Evolutionary conservation across 2,329 filamentous ascomycete species (phyloP).

Genomic region (Byssochlamys sp.): DNA sequence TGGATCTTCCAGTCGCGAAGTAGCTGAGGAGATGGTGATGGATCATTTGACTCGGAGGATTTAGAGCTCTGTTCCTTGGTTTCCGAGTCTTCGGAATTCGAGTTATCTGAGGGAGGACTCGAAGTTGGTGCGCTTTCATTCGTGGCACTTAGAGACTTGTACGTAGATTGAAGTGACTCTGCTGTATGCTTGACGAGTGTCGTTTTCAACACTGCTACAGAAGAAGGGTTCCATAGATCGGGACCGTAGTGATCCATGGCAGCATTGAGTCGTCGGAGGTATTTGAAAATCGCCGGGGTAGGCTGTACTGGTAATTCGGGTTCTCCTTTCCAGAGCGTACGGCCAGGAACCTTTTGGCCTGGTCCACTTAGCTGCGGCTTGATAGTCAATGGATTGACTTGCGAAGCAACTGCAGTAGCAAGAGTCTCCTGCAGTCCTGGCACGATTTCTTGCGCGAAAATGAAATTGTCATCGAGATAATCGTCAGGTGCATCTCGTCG

Average conservation of each 20-base stretch:
- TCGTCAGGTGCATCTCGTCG: slow-evolving; percentile 53
- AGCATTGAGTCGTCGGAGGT: slow-evolving; percentile 55
- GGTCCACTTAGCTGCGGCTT: slow-evolving; percentile 35
- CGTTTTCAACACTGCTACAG: slow-evolving; percentile 55
- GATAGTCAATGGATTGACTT: slow-evolving; percentile 34
- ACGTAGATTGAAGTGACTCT: slow-evolving; percentile 9
- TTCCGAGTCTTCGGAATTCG: not conserved
- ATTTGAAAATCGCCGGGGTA: slow-evolving; percentile 62
- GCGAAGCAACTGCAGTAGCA: slow-evolving; percentile 42
- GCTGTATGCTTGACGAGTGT: slow-evolving; percentile 44
- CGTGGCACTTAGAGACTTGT: slow-evolving; percentile 13
- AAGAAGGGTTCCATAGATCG: slow-evolving; percentile 71
- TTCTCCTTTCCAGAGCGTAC: slow-evolving; percentile 69
- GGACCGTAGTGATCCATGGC: slow-evolving; percentile 61
- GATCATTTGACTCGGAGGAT: not conserved
- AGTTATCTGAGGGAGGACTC: not conserved
- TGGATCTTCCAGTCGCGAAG: slow-evolving; percentile 27
- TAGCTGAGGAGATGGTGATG: slow-evolving; percentile 2
- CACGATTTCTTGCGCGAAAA: slow-evolving; percentile 53
- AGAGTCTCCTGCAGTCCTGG: slow-evolving; percentile 56
- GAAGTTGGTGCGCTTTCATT: not conserved
- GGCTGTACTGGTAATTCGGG: slow-evolving; percentile 69
- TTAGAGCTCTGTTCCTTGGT: not conserved
- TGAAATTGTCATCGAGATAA: slow-evolving; percentile 27
- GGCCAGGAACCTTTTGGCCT: slow-evolving; percentile 46